Evolutionary conservation across 2,329 filamentous ascomycete genomes (phyloP).

Genomic region (Chrysoporthe deuterocubensis): DNA sequence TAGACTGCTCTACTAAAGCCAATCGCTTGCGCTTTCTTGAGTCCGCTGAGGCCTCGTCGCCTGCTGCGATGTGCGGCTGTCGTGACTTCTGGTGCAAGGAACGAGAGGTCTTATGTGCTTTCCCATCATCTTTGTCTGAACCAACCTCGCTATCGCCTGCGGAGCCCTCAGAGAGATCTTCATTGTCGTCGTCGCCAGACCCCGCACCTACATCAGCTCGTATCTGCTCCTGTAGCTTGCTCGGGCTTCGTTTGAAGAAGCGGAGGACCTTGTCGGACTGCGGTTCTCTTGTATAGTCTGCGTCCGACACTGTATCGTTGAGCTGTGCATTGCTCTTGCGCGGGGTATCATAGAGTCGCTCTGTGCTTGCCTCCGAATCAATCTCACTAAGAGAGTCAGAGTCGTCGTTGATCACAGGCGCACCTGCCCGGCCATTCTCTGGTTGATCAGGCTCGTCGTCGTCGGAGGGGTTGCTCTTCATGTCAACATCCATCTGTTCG

Average conservation of each 20-base stretch:
- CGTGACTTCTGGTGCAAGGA: constrained; percentile 27
- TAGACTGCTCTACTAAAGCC: constrained; percentile 48
- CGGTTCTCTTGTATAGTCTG: constrained; percentile 40
- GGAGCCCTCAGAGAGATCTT: constrained; percentile 44
- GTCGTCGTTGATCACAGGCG: constrained; percentile 38
- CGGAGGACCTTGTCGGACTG: constrained; percentile 53
- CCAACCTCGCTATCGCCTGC: constrained; percentile 45
- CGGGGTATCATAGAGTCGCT: constrained; percentile 89
- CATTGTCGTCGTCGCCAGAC: constrained; percentile 45
- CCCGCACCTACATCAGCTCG: constrained; percentile 40
- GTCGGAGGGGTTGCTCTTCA: constrained; percentile 31
- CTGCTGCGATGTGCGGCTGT: constrained; percentile 29
- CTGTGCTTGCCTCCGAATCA: constrained; percentile 88
- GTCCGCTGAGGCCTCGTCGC: constrained; percentile 41
- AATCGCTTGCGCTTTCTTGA: constrained; percentile 58
- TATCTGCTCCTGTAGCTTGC: constrained; percentile 68
- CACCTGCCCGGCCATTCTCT: constrained; percentile 27
- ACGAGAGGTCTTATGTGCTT: constrained; percentile 36
- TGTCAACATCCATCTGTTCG: constrained; percentile 63
- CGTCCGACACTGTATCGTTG: constrained; percentile 5
- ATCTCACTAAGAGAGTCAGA: constrained; percentile 58
- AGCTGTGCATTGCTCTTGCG: constrained; percentile 49
- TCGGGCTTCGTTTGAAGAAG: constrained; percentile 70
- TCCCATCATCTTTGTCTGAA: constrained; percentile 36
- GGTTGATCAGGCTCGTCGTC: constrained; percentile 34